These are phyloP conservation scores for Alternaria longipes DNA, from an alignment of 2,329 filamentous ascomycete species.

Conservation along the genomic window DNA sequence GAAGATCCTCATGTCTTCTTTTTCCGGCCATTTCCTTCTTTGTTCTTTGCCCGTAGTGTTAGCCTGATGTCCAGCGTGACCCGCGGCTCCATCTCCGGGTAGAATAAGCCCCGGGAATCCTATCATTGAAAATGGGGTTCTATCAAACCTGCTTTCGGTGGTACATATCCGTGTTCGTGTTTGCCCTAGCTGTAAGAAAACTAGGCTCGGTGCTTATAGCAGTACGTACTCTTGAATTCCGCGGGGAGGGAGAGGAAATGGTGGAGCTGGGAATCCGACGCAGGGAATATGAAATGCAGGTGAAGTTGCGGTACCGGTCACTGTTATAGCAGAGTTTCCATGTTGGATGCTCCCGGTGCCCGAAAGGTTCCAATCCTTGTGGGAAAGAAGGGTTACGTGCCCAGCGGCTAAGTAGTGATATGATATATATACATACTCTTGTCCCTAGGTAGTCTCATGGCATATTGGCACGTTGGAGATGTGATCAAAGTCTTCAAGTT, in stretches of 20 bases:
- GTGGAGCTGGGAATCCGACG: not conserved
- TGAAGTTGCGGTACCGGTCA: not conserved
- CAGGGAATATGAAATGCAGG: conserved; percentile 1
- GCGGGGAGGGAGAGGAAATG: not conserved
- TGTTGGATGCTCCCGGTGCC: not conserved
- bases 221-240: not conserved
- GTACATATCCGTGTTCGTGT: conserved; percentile 3
- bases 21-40: not conserved
- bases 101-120: not conserved
- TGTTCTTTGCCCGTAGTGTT: not conserved
- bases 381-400: not conserved
- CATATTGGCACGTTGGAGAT: not conserved
- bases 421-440: not conserved
- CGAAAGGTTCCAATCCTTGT: not conserved
- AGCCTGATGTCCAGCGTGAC: not conserved
- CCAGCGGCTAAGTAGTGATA: not conserved
- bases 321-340: not conserved
- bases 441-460: not conserved
- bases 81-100: conserved; percentile 1
- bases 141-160: not conserved
- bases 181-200: not conserved
- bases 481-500: not conserved
- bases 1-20: not conserved
- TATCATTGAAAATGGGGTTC: not conserved
- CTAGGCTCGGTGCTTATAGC: conserved; percentile 1